phyloP scores from a whole-genome alignment of 2,329 filamentous ascomycete species.

The Didymellaceae sp. region DNA sequence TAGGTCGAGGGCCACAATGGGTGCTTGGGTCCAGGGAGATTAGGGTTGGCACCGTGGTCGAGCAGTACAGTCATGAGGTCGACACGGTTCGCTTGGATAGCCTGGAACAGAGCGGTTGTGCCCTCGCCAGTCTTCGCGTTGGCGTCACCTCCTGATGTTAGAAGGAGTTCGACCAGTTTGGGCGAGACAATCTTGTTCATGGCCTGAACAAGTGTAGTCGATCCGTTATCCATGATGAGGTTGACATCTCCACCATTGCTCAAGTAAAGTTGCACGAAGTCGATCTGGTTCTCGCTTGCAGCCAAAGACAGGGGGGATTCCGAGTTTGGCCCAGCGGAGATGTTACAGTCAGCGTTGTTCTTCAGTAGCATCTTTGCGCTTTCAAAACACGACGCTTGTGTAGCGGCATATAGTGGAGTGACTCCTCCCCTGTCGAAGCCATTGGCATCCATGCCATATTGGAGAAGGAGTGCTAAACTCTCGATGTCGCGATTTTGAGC shows the following conservation, averaged over 20 bases:
- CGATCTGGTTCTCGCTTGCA: constrained; percentile 59
- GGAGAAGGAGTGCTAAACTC: constrained; percentile 36
- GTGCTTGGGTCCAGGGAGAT: constrained; percentile 72
- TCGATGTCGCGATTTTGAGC: constrained; percentile 41
- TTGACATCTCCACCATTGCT: constrained; percentile 67
- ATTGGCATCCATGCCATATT: constrained; percentile 41
- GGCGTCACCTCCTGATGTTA: constrained; percentile 65
- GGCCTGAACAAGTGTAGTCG: constrained; percentile 65
- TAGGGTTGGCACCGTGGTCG: constrained; percentile 69
- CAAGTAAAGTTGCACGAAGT: constrained; percentile 65
- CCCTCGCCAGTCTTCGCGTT: constrained; percentile 67
- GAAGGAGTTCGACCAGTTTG: constrained; percentile 63
- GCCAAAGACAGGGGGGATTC: constrained; percentile 64
- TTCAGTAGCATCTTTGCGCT: constrained; percentile 55
- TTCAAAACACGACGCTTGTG: constrained; percentile 37
- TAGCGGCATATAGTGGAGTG: constrained; percentile 39
- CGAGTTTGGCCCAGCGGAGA: constrained; percentile 51
- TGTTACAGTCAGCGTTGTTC: constrained; percentile 31
- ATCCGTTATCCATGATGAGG: constrained; percentile 61
- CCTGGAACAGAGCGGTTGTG: constrained; percentile 68
- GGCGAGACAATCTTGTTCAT: constrained; percentile 66
- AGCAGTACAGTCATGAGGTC: constrained; percentile 63
- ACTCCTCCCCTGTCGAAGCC: constrained; percentile 38
- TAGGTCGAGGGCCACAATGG: constrained; percentile 71
- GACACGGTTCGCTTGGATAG: constrained; percentile 62